Conservation (phyloP, 148 eudicot genomes). For the Chenopodium suecicum region DNA sequence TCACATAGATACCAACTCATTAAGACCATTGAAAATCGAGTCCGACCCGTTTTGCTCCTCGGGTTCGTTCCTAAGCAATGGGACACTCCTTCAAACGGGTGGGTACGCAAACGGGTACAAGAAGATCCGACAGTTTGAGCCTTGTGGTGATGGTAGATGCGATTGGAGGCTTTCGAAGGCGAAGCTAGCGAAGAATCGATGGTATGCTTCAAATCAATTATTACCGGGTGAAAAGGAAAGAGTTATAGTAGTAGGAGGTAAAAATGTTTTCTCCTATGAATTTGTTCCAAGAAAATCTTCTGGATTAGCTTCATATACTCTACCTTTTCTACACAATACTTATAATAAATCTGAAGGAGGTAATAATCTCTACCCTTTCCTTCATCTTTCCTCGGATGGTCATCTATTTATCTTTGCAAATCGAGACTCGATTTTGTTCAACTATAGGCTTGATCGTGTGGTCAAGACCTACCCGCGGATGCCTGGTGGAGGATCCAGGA, state of each 20-base stretch:
- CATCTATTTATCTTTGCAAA: conserved; percentile 58
- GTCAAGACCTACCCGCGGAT: conserved; percentile 52
- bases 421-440: conserved; percentile 53
- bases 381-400: conserved; percentile 57
- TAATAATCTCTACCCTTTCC: conserved; percentile 56
- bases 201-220: conserved; percentile 50
- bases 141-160: conserved; percentile 46
- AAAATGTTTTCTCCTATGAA: conserved; percentile 41
- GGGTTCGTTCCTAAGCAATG: conserved; percentile 52
- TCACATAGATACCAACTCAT: conserved; percentile 29
- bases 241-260: conserved; percentile 60
- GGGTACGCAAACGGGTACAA: conserved; percentile 40
- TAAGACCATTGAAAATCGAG: conserved; percentile 39
- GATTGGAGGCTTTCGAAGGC: conserved; percentile 35
- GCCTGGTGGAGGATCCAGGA: conserved; percentile 50
- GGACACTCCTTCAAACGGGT: conserved; percentile 59
- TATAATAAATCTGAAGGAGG: conserved; percentile 34
- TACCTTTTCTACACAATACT: conserved; percentile 46
- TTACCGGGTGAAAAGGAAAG: conserved; percentile 44
- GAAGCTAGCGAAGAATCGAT: conserved; percentile 30
- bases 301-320: conserved; percentile 12
- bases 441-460: conserved; percentile 39
- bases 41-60: conserved; percentile 60
- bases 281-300: conserved; percentile 41
- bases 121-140: conserved; percentile 35